phyloP scores from a whole-genome alignment of 192 early-diverging fungal species.

The Coemansia asiatica region DNA sequence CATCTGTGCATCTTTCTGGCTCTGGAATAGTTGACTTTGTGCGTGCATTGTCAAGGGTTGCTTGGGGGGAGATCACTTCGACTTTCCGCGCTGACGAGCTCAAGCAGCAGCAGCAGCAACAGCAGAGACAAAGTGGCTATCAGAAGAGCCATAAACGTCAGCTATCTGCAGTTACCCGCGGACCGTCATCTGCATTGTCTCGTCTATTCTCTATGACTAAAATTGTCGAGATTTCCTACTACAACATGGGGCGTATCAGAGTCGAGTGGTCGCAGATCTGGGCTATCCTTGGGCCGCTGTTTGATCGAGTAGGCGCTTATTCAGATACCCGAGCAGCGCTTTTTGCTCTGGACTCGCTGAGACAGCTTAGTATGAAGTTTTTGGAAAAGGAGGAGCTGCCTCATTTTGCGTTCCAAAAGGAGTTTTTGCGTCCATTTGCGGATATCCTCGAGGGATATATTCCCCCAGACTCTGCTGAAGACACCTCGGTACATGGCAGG shows the following conservation, averaged over 20 bases:
- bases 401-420: slow-evolving; percentile 92
- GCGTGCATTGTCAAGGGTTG: slow-evolving; percentile 76
- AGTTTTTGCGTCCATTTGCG: slow-evolving; percentile 89
- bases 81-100: slow-evolving; percentile 10
- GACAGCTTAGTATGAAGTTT: slow-evolving; percentile 91
- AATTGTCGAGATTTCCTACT: slow-evolving; percentile 94
- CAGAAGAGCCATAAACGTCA: slow-evolving; percentile 2
- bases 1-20: slow-evolving; percentile 75
- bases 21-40: slow-evolving; percentile 89
- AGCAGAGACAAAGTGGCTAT: neutral
- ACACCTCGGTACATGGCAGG: slow-evolving; percentile 1
- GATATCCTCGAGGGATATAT: slow-evolving; percentile 74
- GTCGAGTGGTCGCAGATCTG: slow-evolving; percentile 95
- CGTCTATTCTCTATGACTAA: slow-evolving; percentile 92
- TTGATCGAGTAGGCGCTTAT: slow-evolving; percentile 84
- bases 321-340: slow-evolving; percentile 79
- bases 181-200: slow-evolving; percentile 51
- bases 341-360: slow-evolving; percentile 88
- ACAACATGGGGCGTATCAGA: slow-evolving; percentile 95
- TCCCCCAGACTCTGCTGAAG: slow-evolving; percentile 46
- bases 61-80: slow-evolving; percentile 78
- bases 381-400: slow-evolving; percentile 92
- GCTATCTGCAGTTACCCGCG: slow-evolving; percentile 6
- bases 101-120: neutral
- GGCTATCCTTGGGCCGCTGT: slow-evolving; percentile 78